Conservation (phyloP, 2,329 filamentous ascomycete genomes). For the Sclerotiophoma versabilis region DNA sequence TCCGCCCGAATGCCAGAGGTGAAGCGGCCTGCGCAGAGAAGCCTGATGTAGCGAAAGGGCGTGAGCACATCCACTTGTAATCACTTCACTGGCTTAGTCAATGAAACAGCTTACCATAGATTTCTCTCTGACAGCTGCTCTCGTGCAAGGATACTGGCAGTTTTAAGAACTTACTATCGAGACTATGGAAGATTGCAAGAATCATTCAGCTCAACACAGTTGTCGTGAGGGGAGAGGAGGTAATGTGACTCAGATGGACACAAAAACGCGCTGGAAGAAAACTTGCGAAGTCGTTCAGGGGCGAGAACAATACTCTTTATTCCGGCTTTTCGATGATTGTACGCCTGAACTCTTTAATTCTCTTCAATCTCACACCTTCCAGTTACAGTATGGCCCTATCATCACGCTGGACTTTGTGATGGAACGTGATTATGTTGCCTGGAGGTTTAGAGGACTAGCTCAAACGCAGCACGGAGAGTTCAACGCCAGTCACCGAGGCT, state of each 20-base stretch:
- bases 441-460: background rate
- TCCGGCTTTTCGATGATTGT: background rate
- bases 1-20: background rate
- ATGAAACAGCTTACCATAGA: conserved; percentile 8
- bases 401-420: background rate
- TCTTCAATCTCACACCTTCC: background rate
- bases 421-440: conserved; percentile 6
- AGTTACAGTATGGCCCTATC: background rate
- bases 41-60: background rate
- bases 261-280: background rate
- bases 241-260: background rate
- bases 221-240: background rate
- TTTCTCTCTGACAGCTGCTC: background rate
- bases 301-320: background rate
- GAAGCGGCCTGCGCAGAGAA: background rate
- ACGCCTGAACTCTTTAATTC: background rate
- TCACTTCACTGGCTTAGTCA: background rate
- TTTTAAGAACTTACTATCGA: no score
- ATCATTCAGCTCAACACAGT: background rate
- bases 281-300: background rate
- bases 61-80: conserved; percentile 8
- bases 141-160: background rate
- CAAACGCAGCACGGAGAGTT: background rate
- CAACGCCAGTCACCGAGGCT: background rate
- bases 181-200: no score